Evolutionary conservation across 805 yeast species (phyloP), one percentile per base, ranked within the genome.

Genomic region (Grigorovia jiainica): DNA sequence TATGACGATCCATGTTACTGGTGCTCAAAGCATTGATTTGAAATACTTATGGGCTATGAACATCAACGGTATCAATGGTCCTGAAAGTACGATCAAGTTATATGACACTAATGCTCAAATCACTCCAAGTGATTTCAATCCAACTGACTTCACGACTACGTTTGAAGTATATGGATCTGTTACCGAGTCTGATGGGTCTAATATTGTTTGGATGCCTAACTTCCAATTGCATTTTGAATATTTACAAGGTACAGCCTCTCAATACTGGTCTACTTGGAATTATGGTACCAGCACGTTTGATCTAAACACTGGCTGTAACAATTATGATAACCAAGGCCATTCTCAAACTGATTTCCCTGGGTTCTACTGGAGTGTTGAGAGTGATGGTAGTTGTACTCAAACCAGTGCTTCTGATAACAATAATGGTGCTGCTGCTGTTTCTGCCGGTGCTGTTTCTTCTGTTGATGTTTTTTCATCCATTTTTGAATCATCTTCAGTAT

Each of bases 101-200:
- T 50, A 45, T 40, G 48, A 50, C n/a, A 23, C 30, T 13, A 48
- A 52, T 36, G 52, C 51, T 16, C 40, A 44, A 3, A 41, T 44
- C 13, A 40, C 31, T 16, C n/a, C 39, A 9, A 43, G 45, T 15
- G 40, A 38, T 15, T 34, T 34, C 20, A 40, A 43, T 25, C 57
- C 57, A 27, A 50, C 55, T 1, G 52, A 53, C 31, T 53, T 38
- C 30, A 46, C 47, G 2, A 46, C 49, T 4, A 50, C 53, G 7
- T 50, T 53, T 32, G 38, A 45, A 19, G 49, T 52, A 2, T 40
- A 47, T 16, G 53, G 45, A 6, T 23, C 30, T 11, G 32, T 40
- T 7, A 15, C 29, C 3, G 31, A 37, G 6, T 3, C 11, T 2
- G 44, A 45, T 6, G 40, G 35, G n/a, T 15, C 39, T 1, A 40